Percentiles rank a stretch among this genome's conserved stretches.
These are phyloP conservation scores for Rhynchospora breviuscula DNA, from an alignment of 176 grass and related monocot genomes.

Conservation along the genomic window DNA sequence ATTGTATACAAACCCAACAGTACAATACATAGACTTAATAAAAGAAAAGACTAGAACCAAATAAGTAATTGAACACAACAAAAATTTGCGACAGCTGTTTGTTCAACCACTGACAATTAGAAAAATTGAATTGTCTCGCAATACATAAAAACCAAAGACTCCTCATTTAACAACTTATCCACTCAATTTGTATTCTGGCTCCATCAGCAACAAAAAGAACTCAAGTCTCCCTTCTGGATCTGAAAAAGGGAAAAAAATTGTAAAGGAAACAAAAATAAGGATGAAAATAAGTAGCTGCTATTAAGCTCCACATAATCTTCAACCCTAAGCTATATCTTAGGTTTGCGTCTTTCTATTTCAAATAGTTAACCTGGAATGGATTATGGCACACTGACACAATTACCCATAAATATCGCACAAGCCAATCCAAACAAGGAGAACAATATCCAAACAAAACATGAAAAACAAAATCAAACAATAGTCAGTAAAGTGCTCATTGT, in stretches of 20 bases:
- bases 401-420: neutral
- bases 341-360: too few species aligned
- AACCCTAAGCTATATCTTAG: neutral
- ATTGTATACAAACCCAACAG: slow-evolving; percentile 3
- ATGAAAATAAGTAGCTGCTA: neutral
- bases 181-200: neutral
- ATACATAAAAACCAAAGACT: neutral
- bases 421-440: neutral
- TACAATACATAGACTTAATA: neutral
- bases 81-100: slow-evolving; percentile 1
- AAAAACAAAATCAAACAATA: neutral
- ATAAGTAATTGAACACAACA: neutral
- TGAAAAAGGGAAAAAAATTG: neutral
- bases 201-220: neutral
- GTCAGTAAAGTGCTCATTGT: neutral
- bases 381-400: too few species aligned
- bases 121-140: neutral
- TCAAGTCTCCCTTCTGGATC: neutral
- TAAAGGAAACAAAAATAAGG: neutral
- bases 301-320: neutral
- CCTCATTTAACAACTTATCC: slow-evolving; percentile 6
- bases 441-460: neutral
- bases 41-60: neutral
- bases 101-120: slow-evolving; percentile 1
- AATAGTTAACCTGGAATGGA: too few species aligned